phyloP scores from a whole-genome alignment of 768 basidiomycete species.

The Pleurotus pulmonarius region DNA sequence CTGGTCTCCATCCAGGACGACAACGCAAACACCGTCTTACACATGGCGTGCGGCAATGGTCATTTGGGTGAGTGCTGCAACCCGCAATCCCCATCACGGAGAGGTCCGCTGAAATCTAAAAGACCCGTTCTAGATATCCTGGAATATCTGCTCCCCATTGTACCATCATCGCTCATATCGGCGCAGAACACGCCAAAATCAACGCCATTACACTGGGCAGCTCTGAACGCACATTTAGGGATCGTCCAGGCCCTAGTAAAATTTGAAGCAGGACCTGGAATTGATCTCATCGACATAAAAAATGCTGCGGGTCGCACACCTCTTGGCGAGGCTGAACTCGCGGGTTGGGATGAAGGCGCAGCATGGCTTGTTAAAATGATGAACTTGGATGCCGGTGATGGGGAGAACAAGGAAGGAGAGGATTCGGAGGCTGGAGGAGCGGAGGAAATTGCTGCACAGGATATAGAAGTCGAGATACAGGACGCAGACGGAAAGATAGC shows the following conservation, averaged over 20 bases:
- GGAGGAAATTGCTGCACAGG: conserved; percentile 21
- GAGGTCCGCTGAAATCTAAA: conserved; percentile 35
- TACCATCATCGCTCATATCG: conserved; percentile 51
- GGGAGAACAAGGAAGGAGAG: conserved; percentile 27
- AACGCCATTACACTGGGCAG: conserved; percentile 90
- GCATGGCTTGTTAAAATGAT: conserved; percentile 81
- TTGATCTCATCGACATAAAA: conserved; percentile 70
- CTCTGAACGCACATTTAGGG: conserved; percentile 74
- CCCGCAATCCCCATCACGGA: background rate
- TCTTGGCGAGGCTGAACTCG: conserved; percentile 78
- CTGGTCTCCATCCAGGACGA: conserved; percentile 61
- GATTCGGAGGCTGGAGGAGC: conserved; percentile 33
- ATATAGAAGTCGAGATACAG: conserved; percentile 67
- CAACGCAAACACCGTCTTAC: conserved; percentile 74
- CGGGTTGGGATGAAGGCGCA: conserved; percentile 81
- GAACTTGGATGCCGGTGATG: conserved; percentile 54
- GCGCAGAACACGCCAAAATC: conserved; percentile 70
- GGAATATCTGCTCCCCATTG: conserved; percentile 63
- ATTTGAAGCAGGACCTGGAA: conserved; percentile 54
- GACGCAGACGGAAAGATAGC: conserved; percentile 70
- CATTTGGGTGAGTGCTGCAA: conserved; percentile 59
- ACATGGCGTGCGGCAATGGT: conserved; percentile 89
- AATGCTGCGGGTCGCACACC: conserved; percentile 71
- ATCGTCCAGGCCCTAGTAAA: conserved; percentile 58
- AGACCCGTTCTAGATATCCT: conserved; percentile 64